A percentile compares a stretch with the other conserved stretches of the same genome.
phyloP scores from a whole-genome alignment of 1,284 basidiomycete species.

The Anthracocystis walkeri region DNA sequence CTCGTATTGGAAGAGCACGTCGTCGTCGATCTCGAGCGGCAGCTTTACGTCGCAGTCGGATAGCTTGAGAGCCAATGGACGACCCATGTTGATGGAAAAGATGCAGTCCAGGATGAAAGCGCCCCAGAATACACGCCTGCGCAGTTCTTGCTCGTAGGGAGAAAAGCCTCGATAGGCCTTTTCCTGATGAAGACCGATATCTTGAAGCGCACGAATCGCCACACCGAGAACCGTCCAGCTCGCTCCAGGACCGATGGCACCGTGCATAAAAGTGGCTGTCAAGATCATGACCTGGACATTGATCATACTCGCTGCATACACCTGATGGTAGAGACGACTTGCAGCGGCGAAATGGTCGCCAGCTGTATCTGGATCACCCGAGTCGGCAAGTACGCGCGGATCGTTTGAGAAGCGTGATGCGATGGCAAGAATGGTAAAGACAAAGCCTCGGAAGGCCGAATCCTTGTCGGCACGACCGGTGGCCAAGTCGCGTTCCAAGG shows the following conservation, averaged over 20 bases:
- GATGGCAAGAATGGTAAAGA: slow-evolving; percentile 62
- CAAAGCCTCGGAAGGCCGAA: slow-evolving; percentile 60
- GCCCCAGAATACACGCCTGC: slow-evolving; percentile 59
- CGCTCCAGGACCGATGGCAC: slow-evolving; percentile 55
- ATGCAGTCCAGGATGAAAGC: slow-evolving; percentile 62
- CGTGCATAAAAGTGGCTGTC: slow-evolving; percentile 60
- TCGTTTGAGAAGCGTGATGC: slow-evolving; percentile 59
- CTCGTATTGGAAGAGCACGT: slow-evolving; percentile 42
- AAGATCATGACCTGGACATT: slow-evolving; percentile 64
- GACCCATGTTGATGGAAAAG: slow-evolving; percentile 63
- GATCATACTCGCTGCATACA: slow-evolving; percentile 60
- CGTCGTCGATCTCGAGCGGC: slow-evolving; percentile 52
- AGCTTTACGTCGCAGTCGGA: slow-evolving; percentile 57
- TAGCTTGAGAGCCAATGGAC: slow-evolving; percentile 56
- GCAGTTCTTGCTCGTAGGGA: slow-evolving; percentile 59
- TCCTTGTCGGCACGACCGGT: slow-evolving; percentile 55
- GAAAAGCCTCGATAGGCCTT: slow-evolving; percentile 56
- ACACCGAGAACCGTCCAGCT: slow-evolving; percentile 63
- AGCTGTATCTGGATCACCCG: slow-evolving; percentile 50
- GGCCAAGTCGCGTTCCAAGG: slow-evolving; percentile 51
- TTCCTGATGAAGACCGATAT: slow-evolving; percentile 64
- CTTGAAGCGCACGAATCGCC: slow-evolving; percentile 59
- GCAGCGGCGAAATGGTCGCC: slow-evolving; percentile 64
- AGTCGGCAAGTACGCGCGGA: slow-evolving; percentile 52
- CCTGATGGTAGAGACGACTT: slow-evolving; percentile 62